Base-by-base conservation (phyloP, 768 basidiomycete species). In the Rhizopogon vesiculosus region DNA sequence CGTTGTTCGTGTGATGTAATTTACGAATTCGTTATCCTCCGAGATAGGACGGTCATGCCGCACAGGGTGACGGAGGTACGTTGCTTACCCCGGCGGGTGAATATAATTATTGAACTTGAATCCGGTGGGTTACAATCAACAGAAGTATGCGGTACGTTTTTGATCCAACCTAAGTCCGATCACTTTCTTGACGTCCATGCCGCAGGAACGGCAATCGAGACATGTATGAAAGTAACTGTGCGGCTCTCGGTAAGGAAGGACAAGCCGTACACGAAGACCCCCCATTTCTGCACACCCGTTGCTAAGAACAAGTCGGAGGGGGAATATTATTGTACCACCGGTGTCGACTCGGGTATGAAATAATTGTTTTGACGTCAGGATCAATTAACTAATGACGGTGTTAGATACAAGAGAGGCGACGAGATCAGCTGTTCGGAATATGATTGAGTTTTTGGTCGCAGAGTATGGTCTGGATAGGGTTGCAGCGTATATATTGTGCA, bases 1-100 rank as follows among this genome's bases (percentile, higher is more conserved):
- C 25, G 3, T 45, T 10, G 15, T 45, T 5, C 25, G 41, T 18
- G 8, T 7, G 31, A 39, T 41, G 12, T 13, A 5, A 38, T 38
- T 38, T 38, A 38, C 12, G 12, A 13, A 10, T 33, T 25, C 6
- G 3, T 56, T 9, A 42, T 7, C 5, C 18, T 7, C 46, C 25
- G 25, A 25, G 25, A 25, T 25, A 84, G 83, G 84, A 86, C 56
- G 84, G 84, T 5, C 84, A 85, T 65, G 84, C 83, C 3, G 82
- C 79, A 9, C 84, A 85, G 68, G 84, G 84, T 6, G 84, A 85
- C 62, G 84, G 84, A 65, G 84, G 83, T 81, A 54, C 56, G 78
- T 65, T 25, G 4, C 25, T 3, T 25, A 4, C 25, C 25, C 25
- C 25, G 25, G 25, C 25, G 25, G 25, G 25, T 25, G 25, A 25